Percentiles rank a stretch among this genome's conserved stretches.
phyloP scores from a whole-genome alignment of 2,329 filamentous ascomycete genomes.

The Ramularia endophylla region DNA sequence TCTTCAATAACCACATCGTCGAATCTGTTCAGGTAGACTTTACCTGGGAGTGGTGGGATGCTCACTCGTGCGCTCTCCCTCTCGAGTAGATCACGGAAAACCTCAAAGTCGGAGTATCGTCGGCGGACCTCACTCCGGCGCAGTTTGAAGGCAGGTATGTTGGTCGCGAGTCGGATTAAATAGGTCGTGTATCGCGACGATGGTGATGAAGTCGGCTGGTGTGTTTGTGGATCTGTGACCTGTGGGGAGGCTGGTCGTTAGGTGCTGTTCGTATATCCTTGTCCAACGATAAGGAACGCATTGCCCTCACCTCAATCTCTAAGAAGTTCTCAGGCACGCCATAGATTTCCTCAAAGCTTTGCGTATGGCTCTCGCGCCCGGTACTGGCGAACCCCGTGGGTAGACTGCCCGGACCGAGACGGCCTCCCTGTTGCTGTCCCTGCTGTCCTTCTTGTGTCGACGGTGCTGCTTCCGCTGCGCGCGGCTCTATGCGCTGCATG shows the following conservation, averaged over 20 bases:
- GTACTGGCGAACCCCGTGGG: constrained; percentile 31
- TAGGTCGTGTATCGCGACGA: constrained; percentile 84
- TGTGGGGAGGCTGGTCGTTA: constrained; percentile 31
- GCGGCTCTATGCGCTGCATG: constrained; percentile 29
- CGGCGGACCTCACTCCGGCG: constrained; percentile 77
- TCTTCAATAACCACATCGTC: constrained; percentile 98
- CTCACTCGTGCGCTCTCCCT: constrained; percentile 89
- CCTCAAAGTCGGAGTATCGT: constrained; percentile 97
- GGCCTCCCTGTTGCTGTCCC: constrained; percentile 1
- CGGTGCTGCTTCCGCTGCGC: constrained; percentile 12
- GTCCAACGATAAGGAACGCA: not conserved
- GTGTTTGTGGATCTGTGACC: constrained; percentile 90
- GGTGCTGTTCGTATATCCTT: no score
- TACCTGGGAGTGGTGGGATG: constrained; percentile 91
- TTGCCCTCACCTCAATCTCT: constrained; percentile 75
- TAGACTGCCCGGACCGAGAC: constrained; percentile 4
- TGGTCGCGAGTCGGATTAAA: constrained; percentile 95
- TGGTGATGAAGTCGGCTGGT: constrained; percentile 65
- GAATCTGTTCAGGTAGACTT: constrained; percentile 97
- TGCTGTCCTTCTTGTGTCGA: constrained; percentile 1
- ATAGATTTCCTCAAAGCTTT: constrained; percentile 99
- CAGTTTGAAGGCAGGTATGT: constrained; percentile 98
- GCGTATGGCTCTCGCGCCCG: constrained; percentile 36
- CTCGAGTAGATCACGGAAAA: constrained; percentile 97
- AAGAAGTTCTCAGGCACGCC: constrained; percentile 97